Conservation (phyloP, 352 stramenopile genomes). For the Pythium utonaiense region DNA sequence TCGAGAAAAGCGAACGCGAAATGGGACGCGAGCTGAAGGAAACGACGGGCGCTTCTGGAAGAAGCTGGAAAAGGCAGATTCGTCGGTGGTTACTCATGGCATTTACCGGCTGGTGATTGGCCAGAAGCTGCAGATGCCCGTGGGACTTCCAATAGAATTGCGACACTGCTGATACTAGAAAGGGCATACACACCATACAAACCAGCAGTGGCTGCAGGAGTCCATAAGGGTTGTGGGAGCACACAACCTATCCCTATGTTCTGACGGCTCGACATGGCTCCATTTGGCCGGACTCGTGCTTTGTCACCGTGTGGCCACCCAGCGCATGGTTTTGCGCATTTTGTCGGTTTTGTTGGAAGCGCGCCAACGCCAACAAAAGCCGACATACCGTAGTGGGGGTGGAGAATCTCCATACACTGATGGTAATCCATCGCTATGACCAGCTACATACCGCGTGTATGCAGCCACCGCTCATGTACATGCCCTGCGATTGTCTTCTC, state of each 20-base stretch:
- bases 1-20: no score
- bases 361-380: background rate
- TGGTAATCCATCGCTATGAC: no score
- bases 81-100: background rate
- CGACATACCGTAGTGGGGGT: no score
- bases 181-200: background rate
- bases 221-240: background rate
- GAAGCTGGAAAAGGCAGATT: background rate
- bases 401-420: no score
- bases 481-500: no score
- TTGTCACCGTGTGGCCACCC: background rate
- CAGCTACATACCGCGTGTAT: no score
- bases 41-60: no score
- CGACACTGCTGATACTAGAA: background rate
- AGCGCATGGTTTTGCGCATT: background rate
- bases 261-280: background rate
- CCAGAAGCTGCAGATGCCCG: background rate
- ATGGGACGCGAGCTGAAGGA: no score
- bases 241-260: background rate
- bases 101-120: background rate
- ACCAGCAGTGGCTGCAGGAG: background rate
- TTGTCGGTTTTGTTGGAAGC: background rate
- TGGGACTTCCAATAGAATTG: background rate
- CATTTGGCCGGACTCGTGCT: background rate
- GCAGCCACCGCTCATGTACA: no score